Conservation (phyloP, 1,139 yeast genomes). For the Suhomyces anneliseae region DNA sequence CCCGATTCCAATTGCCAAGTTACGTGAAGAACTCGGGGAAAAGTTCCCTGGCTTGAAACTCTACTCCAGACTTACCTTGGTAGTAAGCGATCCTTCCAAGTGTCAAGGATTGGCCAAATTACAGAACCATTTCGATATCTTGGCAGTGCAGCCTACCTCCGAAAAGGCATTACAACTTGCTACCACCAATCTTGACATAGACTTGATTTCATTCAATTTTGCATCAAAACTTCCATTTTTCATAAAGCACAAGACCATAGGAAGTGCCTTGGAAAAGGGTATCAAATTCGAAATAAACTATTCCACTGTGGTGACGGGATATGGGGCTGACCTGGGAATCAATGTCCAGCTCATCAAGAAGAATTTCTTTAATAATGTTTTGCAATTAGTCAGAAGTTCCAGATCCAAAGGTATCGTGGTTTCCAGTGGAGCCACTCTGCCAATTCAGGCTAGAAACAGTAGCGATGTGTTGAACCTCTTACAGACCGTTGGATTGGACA, state of each 20-base stretch:
- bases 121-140: slow-evolving; percentile 67
- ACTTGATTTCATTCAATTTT: slow-evolving; percentile 73
- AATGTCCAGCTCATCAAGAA: slow-evolving; percentile 41
- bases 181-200: slow-evolving; percentile 72
- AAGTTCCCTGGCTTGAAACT: slow-evolving; percentile 49
- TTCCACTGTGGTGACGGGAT: slow-evolving; percentile 48
- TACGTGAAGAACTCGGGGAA: slow-evolving; percentile 20
- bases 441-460: slow-evolving; percentile 62
- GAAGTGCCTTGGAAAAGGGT: slow-evolving; percentile 83
- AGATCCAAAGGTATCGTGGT: slow-evolving; percentile 77
- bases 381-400: slow-evolving; percentile 79
- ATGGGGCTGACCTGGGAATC: slow-evolving; percentile 22
- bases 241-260: slow-evolving; percentile 78
- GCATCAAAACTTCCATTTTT: slow-evolving; percentile 68
- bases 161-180: slow-evolving; percentile 80
- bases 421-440: slow-evolving; percentile 68
- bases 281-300: slow-evolving; percentile 80
- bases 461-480: slow-evolving; percentile 69
- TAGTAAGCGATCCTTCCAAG: slow-evolving; percentile 75
- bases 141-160: slow-evolving; percentile 77
- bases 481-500: slow-evolving; percentile 67
- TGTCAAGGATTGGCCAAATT: slow-evolving; percentile 68
- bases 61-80: slow-evolving; percentile 71
- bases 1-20: slow-evolving; percentile 34
- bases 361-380: slow-evolving; percentile 67